Base-by-base conservation (phyloP, 1,139 yeast species). In the Suhomyces bolitotheri region DNA sequence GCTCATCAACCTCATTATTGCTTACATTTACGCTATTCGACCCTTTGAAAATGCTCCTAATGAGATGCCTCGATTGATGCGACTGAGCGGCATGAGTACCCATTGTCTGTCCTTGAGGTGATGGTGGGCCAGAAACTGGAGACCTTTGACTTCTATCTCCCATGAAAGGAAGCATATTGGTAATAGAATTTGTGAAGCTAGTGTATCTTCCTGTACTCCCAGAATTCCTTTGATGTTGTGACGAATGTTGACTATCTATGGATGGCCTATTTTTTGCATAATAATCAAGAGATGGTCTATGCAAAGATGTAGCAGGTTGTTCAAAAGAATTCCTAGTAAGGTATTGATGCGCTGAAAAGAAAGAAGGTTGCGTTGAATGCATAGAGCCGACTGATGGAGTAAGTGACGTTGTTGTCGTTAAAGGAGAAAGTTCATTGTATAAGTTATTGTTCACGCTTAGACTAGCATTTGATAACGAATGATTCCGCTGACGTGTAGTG, bases 81-180 rank as follows among this genome's bases (percentile, higher is more conserved):
- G 52, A 36, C 28, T 41, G 50, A 19, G 39, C 41, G 11, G 37
- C 11, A 17, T 35, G 41, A 4, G 14, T 14, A 20, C 29, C 29
- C 9, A 29, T 12, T 4, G 26, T n/a, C 21, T 23, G 43, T 9
- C 22, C 27, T 23, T 39, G 40, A 27, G 50, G 47, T 22, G 46
- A 36, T 7, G 50, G 41, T 2, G 49, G 54, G 2, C 49, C 47
- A 4, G 65, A 58, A 12, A 50, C 38, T 20, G 60, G 44, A 25
- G 58, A 44, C 35, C 58, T 50, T 29, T 60, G 60, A 14, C 51
- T 59, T 34, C 60, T 56, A 35, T 67, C 74, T 24, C 69, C 64
- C 71, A 68, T 68, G 45, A 71, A 71, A 2, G 75, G 76, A 26
- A 71, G 58, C 46, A 67, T 68, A 39, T 64, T 68, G 10, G 67